phyloP scores from a whole-genome alignment of 1,139 yeast genomes.

The Sugiyamaella castrensis region DNA sequence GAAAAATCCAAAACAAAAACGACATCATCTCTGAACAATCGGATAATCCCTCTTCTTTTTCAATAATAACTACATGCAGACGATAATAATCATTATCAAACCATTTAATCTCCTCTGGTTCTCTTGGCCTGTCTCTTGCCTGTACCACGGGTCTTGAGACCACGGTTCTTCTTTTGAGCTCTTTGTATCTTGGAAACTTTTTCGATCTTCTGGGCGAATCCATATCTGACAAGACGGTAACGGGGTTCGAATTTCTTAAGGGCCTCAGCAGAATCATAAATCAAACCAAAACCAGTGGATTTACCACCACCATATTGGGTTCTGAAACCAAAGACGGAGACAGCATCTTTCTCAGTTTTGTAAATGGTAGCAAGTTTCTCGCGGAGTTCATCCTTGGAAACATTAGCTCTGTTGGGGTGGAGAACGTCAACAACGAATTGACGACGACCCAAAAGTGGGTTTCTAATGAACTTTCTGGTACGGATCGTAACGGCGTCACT shows the following conservation, averaged over 20 bases:
- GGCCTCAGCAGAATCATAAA: conserved; percentile 97
- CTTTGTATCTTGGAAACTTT: conserved; percentile 99
- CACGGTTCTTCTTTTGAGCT: conserved; percentile 99
- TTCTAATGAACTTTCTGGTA: conserved; percentile 99
- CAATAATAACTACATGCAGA: conserved; percentile 15
- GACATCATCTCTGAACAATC: no score
- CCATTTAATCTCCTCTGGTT: conserved; percentile 26
- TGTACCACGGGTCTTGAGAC: conserved; percentile 98
- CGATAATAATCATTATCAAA: conserved; percentile 11
- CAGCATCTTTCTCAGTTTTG: conserved; percentile 98
- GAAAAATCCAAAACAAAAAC: no score
- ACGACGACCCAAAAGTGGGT: conserved; percentile 99
- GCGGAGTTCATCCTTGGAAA: conserved; percentile 98
- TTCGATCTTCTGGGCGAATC: conserved; percentile 93
- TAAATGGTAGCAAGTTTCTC: conserved; percentile 94
- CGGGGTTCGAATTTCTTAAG: conserved; percentile 99
- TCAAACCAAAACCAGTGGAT: conserved; percentile 98
- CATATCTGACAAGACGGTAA: conserved; percentile 99
- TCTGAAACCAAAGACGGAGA: conserved; percentile 98
- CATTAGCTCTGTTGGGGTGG: conserved; percentile 99
- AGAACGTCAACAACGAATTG: conserved; percentile 99
- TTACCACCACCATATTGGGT: conserved; percentile 99
- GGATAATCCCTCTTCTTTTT: no score
- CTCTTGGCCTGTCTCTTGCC: conserved; percentile 88
- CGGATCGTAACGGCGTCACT: conserved; percentile 99